phyloP scores from a whole-genome alignment of 495 filamentous ascomycete genomes.

The Aspergillus carlsbadensis region DNA sequence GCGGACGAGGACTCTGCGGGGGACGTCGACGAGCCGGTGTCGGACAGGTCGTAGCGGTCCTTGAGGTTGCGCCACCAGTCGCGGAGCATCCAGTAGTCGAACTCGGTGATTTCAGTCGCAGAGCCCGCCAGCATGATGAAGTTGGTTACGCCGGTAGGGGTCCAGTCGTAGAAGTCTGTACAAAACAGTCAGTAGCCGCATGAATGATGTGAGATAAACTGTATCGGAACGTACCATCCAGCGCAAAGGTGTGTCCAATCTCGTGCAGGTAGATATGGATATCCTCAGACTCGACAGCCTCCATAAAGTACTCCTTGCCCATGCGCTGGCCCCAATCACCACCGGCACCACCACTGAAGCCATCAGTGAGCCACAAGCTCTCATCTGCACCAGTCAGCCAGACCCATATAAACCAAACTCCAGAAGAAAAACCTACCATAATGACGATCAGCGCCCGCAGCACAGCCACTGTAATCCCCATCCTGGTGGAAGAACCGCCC shows the following conservation, averaged over 20 bases:
- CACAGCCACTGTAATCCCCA: slow-evolving; percentile 15
- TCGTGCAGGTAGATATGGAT: slow-evolving; percentile 21
- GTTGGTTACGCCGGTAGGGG: slow-evolving; percentile 14
- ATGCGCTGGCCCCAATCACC: slow-evolving; percentile 23
- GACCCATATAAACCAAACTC: too few species aligned
- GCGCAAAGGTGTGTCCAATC: slow-evolving; percentile 20
- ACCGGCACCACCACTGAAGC: slow-evolving; percentile 18
- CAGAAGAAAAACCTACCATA: slow-evolving; percentile 9
- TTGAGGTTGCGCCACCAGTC: slow-evolving; percentile 23
- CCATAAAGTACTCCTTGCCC: slow-evolving; percentile 17
- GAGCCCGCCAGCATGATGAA: slow-evolving; percentile 22
- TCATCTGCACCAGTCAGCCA: too few species aligned
- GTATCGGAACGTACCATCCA: too few species aligned
- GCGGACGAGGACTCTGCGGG: not conserved
- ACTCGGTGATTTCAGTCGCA: slow-evolving; percentile 19
- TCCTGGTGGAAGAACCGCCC: slow-evolving; percentile 23
- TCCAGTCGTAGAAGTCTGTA: slow-evolving; percentile 22
- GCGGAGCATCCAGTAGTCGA: slow-evolving; percentile 20
- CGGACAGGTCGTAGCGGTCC: slow-evolving; percentile 15
- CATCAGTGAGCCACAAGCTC: slow-evolving; percentile 21
- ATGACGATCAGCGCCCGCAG: slow-evolving; percentile 14
- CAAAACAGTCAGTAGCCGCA: not conserved
- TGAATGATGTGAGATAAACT: not conserved
- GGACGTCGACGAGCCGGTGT: not conserved
- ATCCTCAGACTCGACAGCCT: slow-evolving; percentile 11